Percentiles rank a stretch among this genome's conserved stretches.
Evolutionary conservation across 148 eudicot species (phyloP).

Genomic region (Amaranthus hypochondriacus): DNA sequence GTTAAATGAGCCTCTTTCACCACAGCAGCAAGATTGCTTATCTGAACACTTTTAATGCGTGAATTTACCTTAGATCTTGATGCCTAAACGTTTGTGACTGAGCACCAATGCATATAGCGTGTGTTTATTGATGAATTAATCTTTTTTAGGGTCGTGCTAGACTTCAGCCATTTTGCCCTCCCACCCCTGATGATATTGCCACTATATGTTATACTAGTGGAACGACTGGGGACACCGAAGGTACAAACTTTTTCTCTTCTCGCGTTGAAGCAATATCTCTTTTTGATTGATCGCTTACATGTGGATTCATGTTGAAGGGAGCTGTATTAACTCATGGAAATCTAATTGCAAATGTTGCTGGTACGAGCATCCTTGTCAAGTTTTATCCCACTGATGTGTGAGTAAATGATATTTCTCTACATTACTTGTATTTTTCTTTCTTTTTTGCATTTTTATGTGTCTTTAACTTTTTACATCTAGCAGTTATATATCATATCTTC

Average conservation of each 20-base stretch:
- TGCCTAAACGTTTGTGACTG: neutral
- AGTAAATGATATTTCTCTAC: conserved; percentile 25
- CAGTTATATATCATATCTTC: conserved; percentile 95
- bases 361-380: conserved; percentile 33
- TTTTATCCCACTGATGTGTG: conserved; percentile 72
- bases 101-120: neutral
- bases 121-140: conserved; percentile 9
- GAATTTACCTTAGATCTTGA: too few relatives aligned
- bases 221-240: conserved; percentile 97
- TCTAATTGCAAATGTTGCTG: conserved; percentile 77
- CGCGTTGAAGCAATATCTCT: neutral
- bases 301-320: conserved; percentile 44
- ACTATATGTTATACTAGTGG: conserved; percentile 97
- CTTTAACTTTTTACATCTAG: conserved; percentile 11
- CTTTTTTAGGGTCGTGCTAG: conserved; percentile 53
- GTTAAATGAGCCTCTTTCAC: neutral
- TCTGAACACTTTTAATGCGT: neutral
- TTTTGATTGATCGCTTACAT: conserved; percentile 3
- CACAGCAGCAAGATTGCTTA: neutral
- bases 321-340: conserved; percentile 80
- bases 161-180: conserved; percentile 69
- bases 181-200: conserved; percentile 72
- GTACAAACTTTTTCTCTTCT: conserved; percentile 30
- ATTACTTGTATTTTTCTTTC: neutral
- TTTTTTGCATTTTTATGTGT: neutral